Evolutionary conservation across 495 filamentous ascomycete species (phyloP).

Genomic region (Penicillium parvum): DNA sequence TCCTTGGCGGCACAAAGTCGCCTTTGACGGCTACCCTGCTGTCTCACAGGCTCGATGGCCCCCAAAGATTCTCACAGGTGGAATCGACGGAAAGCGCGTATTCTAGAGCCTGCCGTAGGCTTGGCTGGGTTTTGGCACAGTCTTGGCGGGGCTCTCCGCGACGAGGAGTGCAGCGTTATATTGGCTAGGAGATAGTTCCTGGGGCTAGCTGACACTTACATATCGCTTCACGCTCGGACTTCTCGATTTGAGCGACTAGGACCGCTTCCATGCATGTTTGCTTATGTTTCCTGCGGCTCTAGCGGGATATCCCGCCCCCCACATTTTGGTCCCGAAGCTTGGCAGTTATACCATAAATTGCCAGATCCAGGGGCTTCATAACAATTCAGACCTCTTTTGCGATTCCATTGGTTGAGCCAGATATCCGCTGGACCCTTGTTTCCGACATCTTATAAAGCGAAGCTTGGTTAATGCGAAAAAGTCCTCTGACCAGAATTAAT

Average conservation of each 20-base stretch:
- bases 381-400: no score
- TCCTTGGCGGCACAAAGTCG: neutral
- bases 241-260: neutral
- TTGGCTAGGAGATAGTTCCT: neutral
- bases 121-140: neutral
- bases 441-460: no score
- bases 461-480: no score
- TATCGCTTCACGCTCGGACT: neutral
- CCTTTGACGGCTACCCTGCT: neutral
- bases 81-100: neutral
- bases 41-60: neutral
- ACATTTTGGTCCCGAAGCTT: neutral
- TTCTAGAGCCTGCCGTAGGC: no score
- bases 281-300: neutral
- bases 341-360: neutral
- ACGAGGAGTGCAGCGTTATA: neutral
- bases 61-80: neutral
- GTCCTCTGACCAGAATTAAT: no score
- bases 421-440: no score
- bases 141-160: neutral
- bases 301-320: neutral
- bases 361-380: no score
- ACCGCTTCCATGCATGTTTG: neutral
- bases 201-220: neutral
- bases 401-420: no score